Percentiles rank a stretch among this genome's conserved stretches.
Conservation (phyloP, 1,284 basidiomycete species). For the Boletus nobilissimus region DNA sequence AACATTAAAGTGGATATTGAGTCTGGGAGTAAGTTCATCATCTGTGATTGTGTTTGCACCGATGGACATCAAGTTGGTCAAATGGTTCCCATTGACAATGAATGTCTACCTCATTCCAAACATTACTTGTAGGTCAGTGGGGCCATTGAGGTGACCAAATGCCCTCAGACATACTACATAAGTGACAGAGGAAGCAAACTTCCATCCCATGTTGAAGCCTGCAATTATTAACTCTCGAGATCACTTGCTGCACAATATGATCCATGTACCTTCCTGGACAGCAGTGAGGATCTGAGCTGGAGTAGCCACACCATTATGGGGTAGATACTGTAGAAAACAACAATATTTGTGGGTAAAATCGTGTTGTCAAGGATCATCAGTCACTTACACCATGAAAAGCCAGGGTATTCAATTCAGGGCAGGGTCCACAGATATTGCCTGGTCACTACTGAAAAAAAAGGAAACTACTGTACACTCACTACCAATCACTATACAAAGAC, state of each 20-base stretch:
- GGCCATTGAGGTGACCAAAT: background rate
- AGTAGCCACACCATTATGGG: slow-evolving; percentile 36
- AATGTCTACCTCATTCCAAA: slow-evolving; percentile 32
- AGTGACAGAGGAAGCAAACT: slow-evolving; percentile 38
- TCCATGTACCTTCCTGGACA: slow-evolving; percentile 34
- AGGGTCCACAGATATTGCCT: slow-evolving; percentile 54
- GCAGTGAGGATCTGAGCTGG: slow-evolving; percentile 43
- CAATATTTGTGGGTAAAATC: background rate
- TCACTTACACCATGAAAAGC: slow-evolving; percentile 55
- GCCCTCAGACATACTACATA: slow-evolving; percentile 33
- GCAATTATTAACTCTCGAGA: background rate
- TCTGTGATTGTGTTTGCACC: slow-evolving; percentile 40
- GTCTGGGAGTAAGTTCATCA: slow-evolving; percentile 26
- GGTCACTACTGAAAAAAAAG: too few species aligned
- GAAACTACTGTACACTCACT: too few species aligned
- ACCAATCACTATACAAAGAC: too few species aligned
- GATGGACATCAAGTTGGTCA: slow-evolving; percentile 44
- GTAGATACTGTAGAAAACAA: slow-evolving; percentile 33
- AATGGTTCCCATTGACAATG: slow-evolving; percentile 40
- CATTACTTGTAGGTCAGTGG: background rate
- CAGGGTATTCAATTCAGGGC: slow-evolving; percentile 59
- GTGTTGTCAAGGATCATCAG: background rate
- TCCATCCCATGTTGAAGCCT: slow-evolving; percentile 45
- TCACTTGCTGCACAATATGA: background rate
- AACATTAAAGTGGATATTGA: slow-evolving; percentile 39